These are phyloP conservation scores for Alliaria petiolata DNA, from an alignment of 345 rosid genomes.

Conservation along the genomic window DNA sequence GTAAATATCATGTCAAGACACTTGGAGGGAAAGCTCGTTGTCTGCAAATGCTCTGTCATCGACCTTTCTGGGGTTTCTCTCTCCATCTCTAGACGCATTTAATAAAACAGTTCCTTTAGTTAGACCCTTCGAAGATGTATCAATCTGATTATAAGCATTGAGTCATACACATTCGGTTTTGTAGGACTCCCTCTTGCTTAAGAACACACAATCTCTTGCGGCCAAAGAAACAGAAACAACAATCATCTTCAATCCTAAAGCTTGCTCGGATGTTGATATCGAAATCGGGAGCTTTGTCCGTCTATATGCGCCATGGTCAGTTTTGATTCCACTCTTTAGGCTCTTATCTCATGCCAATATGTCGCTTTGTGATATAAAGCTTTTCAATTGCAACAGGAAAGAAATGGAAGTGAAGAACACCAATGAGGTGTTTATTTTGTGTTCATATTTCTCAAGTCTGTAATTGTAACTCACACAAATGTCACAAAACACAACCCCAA, in stretches of 20 bases:
- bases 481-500: neutral
- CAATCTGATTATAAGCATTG: neutral
- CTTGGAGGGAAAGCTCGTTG: slow-evolving; percentile 73
- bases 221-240: slow-evolving; percentile 39
- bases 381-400: slow-evolving; percentile 51
- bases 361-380: neutral
- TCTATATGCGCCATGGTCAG: slow-evolving; percentile 63
- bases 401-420: slow-evolving; percentile 45
- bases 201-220: slow-evolving; percentile 23
- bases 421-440: slow-evolving; percentile 45
- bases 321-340: neutral
- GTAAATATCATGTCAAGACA: slow-evolving; percentile 61
- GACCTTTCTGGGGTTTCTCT: slow-evolving; percentile 50
- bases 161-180: slow-evolving; percentile 16
- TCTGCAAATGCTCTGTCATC: slow-evolving; percentile 55
- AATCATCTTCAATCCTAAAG: slow-evolving; percentile 69
- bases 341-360: neutral
- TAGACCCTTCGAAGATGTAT: neutral
- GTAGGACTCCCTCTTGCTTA: slow-evolving; percentile 38
- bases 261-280: slow-evolving; percentile 69
- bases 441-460: slow-evolving; percentile 48
- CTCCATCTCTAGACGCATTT: no score
- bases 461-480: slow-evolving; percentile 5
- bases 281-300: slow-evolving; percentile 69
- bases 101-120: neutral